phyloP scores from a whole-genome alignment of 371 early-diverging fungal species.

The Nematocida sp. region DNA sequence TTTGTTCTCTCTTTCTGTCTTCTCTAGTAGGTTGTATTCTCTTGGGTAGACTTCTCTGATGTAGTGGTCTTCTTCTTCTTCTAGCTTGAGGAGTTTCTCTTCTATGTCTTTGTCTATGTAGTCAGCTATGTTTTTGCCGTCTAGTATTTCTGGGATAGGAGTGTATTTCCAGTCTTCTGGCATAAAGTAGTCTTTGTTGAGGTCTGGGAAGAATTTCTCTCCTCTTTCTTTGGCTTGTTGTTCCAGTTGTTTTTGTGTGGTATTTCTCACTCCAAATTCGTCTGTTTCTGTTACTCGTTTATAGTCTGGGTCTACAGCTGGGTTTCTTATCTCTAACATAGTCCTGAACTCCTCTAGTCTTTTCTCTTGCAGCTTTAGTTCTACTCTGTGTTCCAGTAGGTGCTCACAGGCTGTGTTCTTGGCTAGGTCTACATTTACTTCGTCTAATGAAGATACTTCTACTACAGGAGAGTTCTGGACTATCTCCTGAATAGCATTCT shows the following conservation, averaged over 20 bases:
- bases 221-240: conserved; percentile 37
- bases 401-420: conserved; percentile 62
- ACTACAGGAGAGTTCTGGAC: conserved; percentile 68
- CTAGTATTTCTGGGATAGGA: conserved; percentile 93
- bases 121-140: conserved; percentile 98
- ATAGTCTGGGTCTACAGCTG: conserved; percentile 69
- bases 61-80: conserved; percentile 79
- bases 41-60: conserved; percentile 50
- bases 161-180: conserved; percentile 85
- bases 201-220: conserved; percentile 25
- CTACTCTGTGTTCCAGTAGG: conserved; percentile 57
- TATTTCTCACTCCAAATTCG: conserved; percentile 73
- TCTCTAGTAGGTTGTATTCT: conserved; percentile 54
- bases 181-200: conserved; percentile 51
- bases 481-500: conserved; percentile 70
- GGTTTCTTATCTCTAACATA: conserved; percentile 72
- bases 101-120: conserved; percentile 80
- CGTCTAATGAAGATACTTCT: conserved; percentile 56
- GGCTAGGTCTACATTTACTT: conserved; percentile 58
- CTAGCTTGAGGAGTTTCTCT: conserved; percentile 81
- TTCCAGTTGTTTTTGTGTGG: conserved; percentile 68
- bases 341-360: conserved; percentile 69
- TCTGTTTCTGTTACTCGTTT: conserved; percentile 82
- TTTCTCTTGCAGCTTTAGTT: conserved; percentile 58
- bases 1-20: conserved; percentile 55